phyloP scores from a whole-genome alignment of 768 basidiomycete species.

The Nevesoporus exiguus region DNA sequence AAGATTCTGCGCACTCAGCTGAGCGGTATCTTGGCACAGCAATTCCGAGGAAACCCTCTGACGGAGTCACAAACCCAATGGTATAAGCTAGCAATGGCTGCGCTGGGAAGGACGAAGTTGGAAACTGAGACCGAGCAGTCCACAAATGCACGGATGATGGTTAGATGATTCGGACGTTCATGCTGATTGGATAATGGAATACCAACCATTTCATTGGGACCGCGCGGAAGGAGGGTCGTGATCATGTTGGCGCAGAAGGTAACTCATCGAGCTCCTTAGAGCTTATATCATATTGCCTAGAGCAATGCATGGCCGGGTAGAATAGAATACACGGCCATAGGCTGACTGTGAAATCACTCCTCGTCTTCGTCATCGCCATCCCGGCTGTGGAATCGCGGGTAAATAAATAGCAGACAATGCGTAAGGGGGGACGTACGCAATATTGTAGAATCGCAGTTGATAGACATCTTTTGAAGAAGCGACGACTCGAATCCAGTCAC shows the following conservation, averaged over 20 bases:
- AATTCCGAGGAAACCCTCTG: constrained; percentile 62
- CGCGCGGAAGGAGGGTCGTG: neutral
- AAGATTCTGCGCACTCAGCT: constrained; percentile 74
- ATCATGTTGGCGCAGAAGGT: neutral
- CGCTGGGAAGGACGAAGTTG: constrained; percentile 53
- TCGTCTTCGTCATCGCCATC: constrained; percentile 58
- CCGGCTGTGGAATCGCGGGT: constrained; percentile 28
- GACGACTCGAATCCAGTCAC: constrained; percentile 98
- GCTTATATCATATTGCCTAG: constrained; percentile 9
- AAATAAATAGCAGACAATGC: neutral
- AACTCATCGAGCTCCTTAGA: neutral
- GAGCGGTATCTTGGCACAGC: constrained; percentile 52
- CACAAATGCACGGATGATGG: constrained; percentile 12
- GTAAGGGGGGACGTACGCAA: constrained; percentile 53
- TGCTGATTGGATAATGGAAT: neutral
- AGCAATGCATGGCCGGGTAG: neutral
- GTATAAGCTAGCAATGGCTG: constrained; percentile 67
- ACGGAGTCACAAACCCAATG: constrained; percentile 59
- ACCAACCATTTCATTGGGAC: neutral
- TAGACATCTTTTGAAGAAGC: constrained; percentile 92
- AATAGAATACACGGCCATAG: neutral
- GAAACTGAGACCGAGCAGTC: constrained; percentile 24
- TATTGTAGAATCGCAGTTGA: constrained; percentile 93
- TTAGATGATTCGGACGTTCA: constrained; percentile 12
- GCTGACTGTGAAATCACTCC: constrained; percentile 28